Percentiles rank a stretch among this genome's conserved stretches.
Conservation (phyloP, 164 flowering plant genomes). For the Macadamia tetraphylla region DNA sequence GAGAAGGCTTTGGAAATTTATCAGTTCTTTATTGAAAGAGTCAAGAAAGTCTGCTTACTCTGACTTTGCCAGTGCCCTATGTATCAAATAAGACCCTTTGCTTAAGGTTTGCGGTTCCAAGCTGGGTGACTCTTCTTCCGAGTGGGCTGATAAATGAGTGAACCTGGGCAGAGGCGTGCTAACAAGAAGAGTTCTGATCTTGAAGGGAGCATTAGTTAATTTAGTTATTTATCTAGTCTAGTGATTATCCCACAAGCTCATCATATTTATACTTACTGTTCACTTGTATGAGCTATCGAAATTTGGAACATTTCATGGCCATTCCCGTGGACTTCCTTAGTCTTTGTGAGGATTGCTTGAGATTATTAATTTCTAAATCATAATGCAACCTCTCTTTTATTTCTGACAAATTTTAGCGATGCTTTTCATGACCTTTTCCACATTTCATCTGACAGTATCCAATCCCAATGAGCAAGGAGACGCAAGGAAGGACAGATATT, state of each 20-base stretch:
- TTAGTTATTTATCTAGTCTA: neutral
- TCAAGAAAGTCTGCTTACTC: no score
- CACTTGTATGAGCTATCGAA: neutral
- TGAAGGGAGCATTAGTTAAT: neutral
- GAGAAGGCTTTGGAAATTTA: no score
- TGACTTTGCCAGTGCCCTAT: no score
- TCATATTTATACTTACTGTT: neutral
- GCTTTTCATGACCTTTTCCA: neutral
- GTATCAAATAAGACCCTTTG: no score
- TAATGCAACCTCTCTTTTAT: neutral
- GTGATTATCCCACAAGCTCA: neutral
- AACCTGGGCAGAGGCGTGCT: no score
- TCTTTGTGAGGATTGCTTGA: neutral
- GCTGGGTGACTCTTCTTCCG: no score
- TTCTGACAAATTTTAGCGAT: conserved; percentile 1
- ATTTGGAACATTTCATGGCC: neutral
- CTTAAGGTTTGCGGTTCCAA: no score
- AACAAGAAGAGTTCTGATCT: no score
- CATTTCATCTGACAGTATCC: conserved; percentile 56
- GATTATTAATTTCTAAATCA: neutral
- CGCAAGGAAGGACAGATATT: conserved; percentile 86
- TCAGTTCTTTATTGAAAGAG: no score
- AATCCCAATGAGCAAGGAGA: conserved; percentile 76
- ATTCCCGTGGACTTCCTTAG: neutral
- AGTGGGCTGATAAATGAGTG: no score